phyloP scores from a whole-genome alignment of 805 yeast species.

The Candida palmyrensis region DNA sequence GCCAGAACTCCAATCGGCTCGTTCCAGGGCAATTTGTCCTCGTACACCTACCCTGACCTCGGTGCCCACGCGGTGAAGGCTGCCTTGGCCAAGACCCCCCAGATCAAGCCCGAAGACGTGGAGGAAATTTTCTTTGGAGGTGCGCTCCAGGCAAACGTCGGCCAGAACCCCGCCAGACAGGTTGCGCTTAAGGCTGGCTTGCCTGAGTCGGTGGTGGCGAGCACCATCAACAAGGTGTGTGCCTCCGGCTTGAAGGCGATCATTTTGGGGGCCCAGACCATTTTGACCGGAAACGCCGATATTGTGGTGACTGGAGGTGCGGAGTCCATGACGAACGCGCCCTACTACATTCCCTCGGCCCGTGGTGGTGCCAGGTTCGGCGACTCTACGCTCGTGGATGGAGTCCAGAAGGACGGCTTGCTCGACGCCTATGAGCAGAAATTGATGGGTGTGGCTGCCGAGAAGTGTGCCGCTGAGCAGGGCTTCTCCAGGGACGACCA shows the following conservation, averaged over 20 bases:
- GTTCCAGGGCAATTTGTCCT: conserved; percentile 77
- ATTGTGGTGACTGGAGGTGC: conserved; percentile 97
- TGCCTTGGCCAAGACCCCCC: conserved; percentile 79
- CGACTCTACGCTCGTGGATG: conserved; percentile 74
- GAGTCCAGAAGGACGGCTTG: conserved; percentile 88
- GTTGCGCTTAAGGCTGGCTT: conserved; percentile 91
- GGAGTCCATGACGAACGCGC: conserved; percentile 94
- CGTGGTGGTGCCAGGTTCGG: conserved; percentile 92
- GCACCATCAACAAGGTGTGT: conserved; percentile 94
- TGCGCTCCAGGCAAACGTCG: conserved; percentile 87
- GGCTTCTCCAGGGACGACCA: conserved; percentile 75
- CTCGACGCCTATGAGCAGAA: conserved; percentile 82
- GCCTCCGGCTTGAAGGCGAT: conserved; percentile 94
- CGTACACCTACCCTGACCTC: conserved; percentile 75
- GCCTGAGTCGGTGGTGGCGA: conserved; percentile 72
- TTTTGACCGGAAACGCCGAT: conserved; percentile 83
- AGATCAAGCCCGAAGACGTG: conserved; percentile 68
- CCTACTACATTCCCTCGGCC: conserved; percentile 83
- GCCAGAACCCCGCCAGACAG: conserved; percentile 98
- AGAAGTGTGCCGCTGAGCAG: conserved; percentile 88
- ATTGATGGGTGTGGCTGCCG: conserved; percentile 97
- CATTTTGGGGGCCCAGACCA: conserved; percentile 86
- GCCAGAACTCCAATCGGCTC: conserved; percentile 97
- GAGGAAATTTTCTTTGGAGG: conserved; percentile 93
- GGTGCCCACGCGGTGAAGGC: conserved; percentile 92